Percentiles rank a stretch among this genome's conserved stretches.
Conservation (phyloP, 2,329 filamentous ascomycete genomes). For the Phyllosticta ampelicida region DNA sequence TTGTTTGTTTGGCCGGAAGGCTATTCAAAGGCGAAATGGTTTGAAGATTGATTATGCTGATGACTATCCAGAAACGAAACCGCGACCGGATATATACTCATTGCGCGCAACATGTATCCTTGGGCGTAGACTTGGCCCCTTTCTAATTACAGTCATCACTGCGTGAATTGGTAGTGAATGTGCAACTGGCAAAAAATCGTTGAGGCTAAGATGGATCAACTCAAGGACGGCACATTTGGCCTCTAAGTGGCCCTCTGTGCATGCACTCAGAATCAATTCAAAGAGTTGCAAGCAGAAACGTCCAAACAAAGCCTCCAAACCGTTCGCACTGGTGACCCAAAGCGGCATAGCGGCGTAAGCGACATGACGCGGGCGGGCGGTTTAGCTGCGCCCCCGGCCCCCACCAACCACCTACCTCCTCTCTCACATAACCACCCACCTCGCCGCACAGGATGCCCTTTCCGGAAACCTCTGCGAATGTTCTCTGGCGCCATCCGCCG, state of each 20-base stretch:
- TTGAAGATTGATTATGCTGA: background rate
- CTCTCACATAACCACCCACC: background rate
- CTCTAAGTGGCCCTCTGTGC: too few species aligned
- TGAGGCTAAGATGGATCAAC: background rate
- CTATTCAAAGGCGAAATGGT: background rate
- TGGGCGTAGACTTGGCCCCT: background rate
- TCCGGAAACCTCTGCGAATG: conserved; percentile 7
- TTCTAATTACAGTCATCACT: background rate
- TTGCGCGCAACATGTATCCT: background rate
- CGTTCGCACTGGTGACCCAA: background rate
- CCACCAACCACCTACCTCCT: background rate
- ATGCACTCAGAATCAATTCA: background rate
- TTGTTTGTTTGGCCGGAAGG: background rate
- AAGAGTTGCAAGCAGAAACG: background rate
- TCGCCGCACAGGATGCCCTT: conserved; percentile 6
- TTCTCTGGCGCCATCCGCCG: background rate
- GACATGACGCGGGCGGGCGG: background rate
- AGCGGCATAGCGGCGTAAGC: background rate
- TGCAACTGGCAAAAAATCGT: too few species aligned
- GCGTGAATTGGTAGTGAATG: background rate
- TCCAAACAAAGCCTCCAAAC: too few species aligned
- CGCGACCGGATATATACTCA: background rate
- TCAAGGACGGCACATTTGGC: too few species aligned
- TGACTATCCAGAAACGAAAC: background rate
- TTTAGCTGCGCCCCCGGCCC: background rate